phyloP scores from a whole-genome alignment of 306 rosid species.

The Senna tora region DNA sequence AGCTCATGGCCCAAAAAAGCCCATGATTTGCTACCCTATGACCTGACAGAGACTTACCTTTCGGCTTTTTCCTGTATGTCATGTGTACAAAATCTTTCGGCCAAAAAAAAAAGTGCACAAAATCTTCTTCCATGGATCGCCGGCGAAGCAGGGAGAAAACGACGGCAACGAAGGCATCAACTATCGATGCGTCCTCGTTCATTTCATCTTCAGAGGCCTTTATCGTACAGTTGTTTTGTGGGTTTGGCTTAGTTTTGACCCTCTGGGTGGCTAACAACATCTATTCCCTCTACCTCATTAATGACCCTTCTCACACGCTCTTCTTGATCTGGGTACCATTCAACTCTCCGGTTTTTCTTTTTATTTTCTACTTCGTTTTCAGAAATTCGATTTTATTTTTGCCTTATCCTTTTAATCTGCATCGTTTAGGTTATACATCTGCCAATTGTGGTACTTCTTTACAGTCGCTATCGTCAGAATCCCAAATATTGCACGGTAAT shows the following conservation, averaged over 20 bases:
- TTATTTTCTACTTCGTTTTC: background rate
- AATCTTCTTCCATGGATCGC: conserved; percentile 33
- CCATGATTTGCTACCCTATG: too few species aligned
- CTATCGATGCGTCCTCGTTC: background rate
- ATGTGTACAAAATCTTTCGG: background rate
- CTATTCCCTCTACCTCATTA: conserved; percentile 40
- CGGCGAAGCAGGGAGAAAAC: conserved; percentile 26
- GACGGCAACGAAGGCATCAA: conserved; percentile 16
- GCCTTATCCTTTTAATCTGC: conserved; percentile 14
- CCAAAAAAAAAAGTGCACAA: background rate
- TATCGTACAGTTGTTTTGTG: conserved; percentile 25
- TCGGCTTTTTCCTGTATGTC: background rate
- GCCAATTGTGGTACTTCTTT: conserved; percentile 45
- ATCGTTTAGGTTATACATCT: conserved; percentile 42
- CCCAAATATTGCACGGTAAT: conserved; percentile 43
- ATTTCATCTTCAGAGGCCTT: conserved; percentile 37
- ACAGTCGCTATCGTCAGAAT: conserved; percentile 43
- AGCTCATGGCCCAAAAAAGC: too few species aligned
- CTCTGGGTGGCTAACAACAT: conserved; percentile 25
- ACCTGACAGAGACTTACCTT: too few species aligned
- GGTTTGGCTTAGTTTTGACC: conserved; percentile 32
- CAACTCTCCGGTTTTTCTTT: background rate
- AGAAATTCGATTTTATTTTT: background rate
- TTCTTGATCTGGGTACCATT: conserved; percentile 48
- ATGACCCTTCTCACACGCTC: conserved; percentile 47